Conservation (phyloP, 495 filamentous ascomycete genomes). For the Penicillium bialowiezense region DNA sequence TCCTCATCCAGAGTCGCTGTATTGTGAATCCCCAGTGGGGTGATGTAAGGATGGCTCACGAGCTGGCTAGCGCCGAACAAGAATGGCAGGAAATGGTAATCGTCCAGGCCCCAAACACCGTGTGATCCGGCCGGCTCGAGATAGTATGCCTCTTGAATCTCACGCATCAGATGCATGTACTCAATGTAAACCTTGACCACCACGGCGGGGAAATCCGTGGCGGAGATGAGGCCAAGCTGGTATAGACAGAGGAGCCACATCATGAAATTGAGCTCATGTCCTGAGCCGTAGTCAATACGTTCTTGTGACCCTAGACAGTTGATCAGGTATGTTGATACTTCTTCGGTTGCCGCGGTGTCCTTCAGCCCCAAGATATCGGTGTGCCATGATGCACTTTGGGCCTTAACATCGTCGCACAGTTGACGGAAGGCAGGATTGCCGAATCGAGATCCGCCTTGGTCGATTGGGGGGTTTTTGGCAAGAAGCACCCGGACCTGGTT, state of each 20-base stretch:
- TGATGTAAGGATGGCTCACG: constrained; percentile 80
- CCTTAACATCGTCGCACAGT: constrained; percentile 72
- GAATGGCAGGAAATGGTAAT: constrained; percentile 96
- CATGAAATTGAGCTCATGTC: constrained; percentile 94
- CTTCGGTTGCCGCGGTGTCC: constrained; percentile 56
- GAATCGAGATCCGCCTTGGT: constrained; percentile 85
- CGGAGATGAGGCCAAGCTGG: constrained; percentile 65
- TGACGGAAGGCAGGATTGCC: constrained; percentile 88
- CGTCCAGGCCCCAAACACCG: constrained; percentile 94
- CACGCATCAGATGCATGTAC: constrained; percentile 78
- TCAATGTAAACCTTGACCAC: constrained; percentile 74
- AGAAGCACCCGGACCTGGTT: constrained; percentile 62
- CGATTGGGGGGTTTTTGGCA: constrained; percentile 67
- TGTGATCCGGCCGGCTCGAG: constrained; percentile 95
- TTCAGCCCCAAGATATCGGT: constrained; percentile 47
- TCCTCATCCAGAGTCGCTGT: constrained; percentile 82
- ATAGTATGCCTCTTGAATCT: constrained; percentile 85
- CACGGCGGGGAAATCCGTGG: constrained; percentile 64
- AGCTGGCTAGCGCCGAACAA: constrained; percentile 94
- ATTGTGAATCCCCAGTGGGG: constrained; percentile 84
- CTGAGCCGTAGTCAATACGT: constrained; percentile 95
- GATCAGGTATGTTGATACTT: constrained; percentile 75
- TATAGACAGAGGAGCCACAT: constrained; percentile 91
- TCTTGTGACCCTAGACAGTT: constrained; percentile 81
- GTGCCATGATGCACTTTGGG: constrained; percentile 42